phyloP scores from a whole-genome alignment of 805 yeast species.

The Barnettozyma wickerhamii region DNA sequence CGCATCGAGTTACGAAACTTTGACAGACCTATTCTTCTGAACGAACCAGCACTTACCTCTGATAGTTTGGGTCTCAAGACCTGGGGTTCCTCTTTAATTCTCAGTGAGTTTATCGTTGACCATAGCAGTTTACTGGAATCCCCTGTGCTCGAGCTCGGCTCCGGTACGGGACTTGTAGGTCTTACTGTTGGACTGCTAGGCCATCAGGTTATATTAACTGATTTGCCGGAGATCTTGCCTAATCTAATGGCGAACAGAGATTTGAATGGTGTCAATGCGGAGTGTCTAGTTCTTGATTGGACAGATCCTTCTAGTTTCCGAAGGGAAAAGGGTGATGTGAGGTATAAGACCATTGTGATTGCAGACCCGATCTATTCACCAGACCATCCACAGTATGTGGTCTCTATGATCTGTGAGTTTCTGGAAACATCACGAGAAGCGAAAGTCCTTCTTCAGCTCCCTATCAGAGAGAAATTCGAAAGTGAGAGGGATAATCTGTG shows the following conservation, averaged over 20 bases:
- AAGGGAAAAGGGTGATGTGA: constrained; percentile 25
- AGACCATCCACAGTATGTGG: constrained; percentile 73
- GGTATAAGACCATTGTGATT: constrained; percentile 58
- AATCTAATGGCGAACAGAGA: constrained; percentile 59
- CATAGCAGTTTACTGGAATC: constrained; percentile 23
- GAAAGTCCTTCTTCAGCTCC: constrained; percentile 66
- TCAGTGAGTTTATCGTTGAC: constrained; percentile 51
- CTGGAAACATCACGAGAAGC: constrained; percentile 32
- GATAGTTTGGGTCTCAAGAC: constrained; percentile 91
- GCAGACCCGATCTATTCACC: constrained; percentile 90
- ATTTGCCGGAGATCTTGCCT: constrained; percentile 69
- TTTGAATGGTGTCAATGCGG: constrained; percentile 40
- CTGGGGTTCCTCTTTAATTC: constrained; percentile 87
- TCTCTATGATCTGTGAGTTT: constrained; percentile 51
- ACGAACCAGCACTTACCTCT: constrained; percentile 81
- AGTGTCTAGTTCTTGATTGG: constrained; percentile 74
- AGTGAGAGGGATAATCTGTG: constrained; percentile 60
- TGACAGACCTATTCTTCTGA: constrained; percentile 31
- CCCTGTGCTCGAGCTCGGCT: constrained; percentile 68
- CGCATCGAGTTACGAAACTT: constrained; percentile 45
- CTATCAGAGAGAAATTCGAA: constrained; percentile 64
- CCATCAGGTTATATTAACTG: constrained; percentile 49
- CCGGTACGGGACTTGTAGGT: constrained; percentile 94
- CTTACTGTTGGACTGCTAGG: constrained; percentile 60
- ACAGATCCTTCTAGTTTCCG: constrained; percentile 44